phyloP scores from a whole-genome alignment of 2,329 filamentous ascomycete species.

The Boeremia lycopersici region DNA sequence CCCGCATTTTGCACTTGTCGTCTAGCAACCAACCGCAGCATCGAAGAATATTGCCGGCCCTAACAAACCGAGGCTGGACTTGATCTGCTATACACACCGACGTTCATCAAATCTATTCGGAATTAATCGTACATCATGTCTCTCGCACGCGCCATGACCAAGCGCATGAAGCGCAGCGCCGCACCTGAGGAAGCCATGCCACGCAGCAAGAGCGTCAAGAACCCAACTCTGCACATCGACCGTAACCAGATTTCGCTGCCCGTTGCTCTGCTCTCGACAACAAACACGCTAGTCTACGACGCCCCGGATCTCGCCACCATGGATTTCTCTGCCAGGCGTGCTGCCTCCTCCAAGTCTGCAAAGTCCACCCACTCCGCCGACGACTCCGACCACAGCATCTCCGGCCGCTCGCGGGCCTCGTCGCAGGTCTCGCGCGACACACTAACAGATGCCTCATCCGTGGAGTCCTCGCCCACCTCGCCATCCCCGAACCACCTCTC shows the following conservation, averaged over 20 bases:
- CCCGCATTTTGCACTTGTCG: conserved; percentile 40
- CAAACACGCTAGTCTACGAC: conserved; percentile 95
- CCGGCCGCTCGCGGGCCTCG: conserved; percentile 52
- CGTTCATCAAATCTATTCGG: conserved; percentile 34
- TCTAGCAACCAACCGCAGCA: conserved; percentile 35
- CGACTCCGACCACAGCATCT: conserved; percentile 70
- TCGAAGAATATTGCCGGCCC: conserved; percentile 39
- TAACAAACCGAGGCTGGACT: conserved; percentile 16
- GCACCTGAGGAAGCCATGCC: conserved; percentile 43
- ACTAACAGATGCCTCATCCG: conserved; percentile 68
- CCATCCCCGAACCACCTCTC: conserved; percentile 62
- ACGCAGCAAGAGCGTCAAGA: conserved; percentile 55
- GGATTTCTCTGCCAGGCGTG: conserved; percentile 30
- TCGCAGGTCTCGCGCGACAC: conserved; percentile 65
- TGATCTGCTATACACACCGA: conserved; percentile 23
- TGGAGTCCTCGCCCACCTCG: conserved; percentile 55
- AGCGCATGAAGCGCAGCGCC: conserved; percentile 65
- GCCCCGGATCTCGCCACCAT: conserved; percentile 75
- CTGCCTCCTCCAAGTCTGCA: conserved; percentile 49
- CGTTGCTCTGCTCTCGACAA: conserved; percentile 86
- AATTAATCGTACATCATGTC: conserved; percentile 55
- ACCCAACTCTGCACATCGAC: conserved; percentile 54
- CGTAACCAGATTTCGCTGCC: conserved; percentile 84
- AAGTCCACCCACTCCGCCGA: conserved; percentile 67
- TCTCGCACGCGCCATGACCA: conserved; percentile 74